Evolutionary conservation across 805 yeast species (phyloP).

Genomic region (Cyberlindnera euphorbiiphila): DNA sequence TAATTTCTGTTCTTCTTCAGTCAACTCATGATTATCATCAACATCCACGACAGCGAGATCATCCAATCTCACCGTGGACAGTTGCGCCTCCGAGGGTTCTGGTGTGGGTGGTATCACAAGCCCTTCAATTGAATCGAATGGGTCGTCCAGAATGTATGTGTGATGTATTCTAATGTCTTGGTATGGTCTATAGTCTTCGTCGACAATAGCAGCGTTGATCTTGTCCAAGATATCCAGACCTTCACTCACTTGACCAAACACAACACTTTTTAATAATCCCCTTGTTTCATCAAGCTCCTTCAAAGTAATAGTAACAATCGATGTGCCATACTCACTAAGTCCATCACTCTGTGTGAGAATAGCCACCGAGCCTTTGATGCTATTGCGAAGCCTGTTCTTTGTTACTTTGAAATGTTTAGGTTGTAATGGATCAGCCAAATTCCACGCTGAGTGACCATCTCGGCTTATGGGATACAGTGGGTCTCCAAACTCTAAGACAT

Average conservation of each 20-base stretch:
- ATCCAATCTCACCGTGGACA: conserved; percentile 31
- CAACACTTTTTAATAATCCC: conserved; percentile 19
- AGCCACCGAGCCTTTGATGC: conserved; percentile 34
- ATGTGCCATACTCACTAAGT: conserved; percentile 26
- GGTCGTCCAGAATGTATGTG: conserved; percentile 49
- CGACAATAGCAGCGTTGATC: conserved; percentile 39
- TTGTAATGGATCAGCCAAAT: conserved; percentile 21
- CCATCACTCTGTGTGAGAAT: conserved; percentile 19
- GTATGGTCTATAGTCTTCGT: conserved; percentile 38
- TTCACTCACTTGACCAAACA: conserved; percentile 51
- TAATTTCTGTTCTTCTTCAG: conserved; percentile 28
- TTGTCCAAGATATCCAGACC: conserved; percentile 44
- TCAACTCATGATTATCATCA: conserved; percentile 21
- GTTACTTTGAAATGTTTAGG: conserved; percentile 18
- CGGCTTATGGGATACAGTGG: conserved; percentile 39
- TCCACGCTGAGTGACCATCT: conserved; percentile 33
- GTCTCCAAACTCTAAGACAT: conserved; percentile 43
- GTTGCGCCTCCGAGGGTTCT: conserved; percentile 33
- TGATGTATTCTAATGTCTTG: conserved; percentile 50
- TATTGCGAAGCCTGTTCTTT: conserved; percentile 26
- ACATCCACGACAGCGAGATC: conserved; percentile 21
- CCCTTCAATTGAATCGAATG: conserved; percentile 38
- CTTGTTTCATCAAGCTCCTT: conserved; percentile 25
- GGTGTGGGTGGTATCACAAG: conserved; percentile 31
- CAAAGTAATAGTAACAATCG: conserved; percentile 37